phyloP scores from a whole-genome alignment of 2,329 filamentous ascomycete species.

The Ceratocystis cubensis region DNA sequence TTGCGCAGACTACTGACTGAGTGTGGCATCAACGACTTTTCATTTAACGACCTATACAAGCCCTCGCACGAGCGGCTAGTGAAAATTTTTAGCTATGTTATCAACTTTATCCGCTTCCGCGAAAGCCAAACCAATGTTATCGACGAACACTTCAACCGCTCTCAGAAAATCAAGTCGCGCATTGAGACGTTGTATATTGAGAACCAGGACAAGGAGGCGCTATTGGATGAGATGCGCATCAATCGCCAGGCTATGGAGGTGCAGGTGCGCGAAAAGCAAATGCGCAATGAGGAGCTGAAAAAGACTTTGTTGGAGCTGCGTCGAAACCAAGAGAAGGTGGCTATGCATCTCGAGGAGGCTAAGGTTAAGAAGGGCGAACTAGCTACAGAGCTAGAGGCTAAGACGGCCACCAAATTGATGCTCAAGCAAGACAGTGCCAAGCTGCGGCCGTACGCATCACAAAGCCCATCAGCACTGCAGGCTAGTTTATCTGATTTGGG shows the following conservation, averaged over 20 bases:
- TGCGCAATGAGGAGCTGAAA: slow-evolving; percentile 78
- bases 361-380: slow-evolving; percentile 69
- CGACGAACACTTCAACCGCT: slow-evolving; percentile 85
- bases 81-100: slow-evolving; percentile 94
- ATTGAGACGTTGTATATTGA: slow-evolving; percentile 77
- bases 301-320: slow-evolving; percentile 67
- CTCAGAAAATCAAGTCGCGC: slow-evolving; percentile 69
- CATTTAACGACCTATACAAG: slow-evolving; percentile 80
- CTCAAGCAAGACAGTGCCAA: slow-evolving; percentile 78
- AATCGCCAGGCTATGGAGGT: slow-evolving; percentile 71
- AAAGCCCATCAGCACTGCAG: slow-evolving; percentile 75
- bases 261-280: slow-evolving; percentile 71
- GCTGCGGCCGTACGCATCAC: slow-evolving; percentile 78
- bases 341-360: slow-evolving; percentile 67
- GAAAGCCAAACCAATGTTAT: slow-evolving; percentile 83
- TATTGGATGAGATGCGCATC: slow-evolving; percentile 66
- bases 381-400: slow-evolving; percentile 58
- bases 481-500: slow-evolving; percentile 69
- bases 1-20: slow-evolving; percentile 67
- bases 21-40: slow-evolving; percentile 88
- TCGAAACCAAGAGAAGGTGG: slow-evolving; percentile 69
- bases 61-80: slow-evolving; percentile 82
- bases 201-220: slow-evolving; percentile 75
- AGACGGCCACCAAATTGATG: slow-evolving; percentile 54
- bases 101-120: slow-evolving; percentile 96